A percentile compares a stretch with the other conserved stretches of the same genome.
These are phyloP conservation scores for Aspergillus pseudoviridinutans DNA, from an alignment of 2,329 filamentous ascomycete species.

Conservation along the genomic window DNA sequence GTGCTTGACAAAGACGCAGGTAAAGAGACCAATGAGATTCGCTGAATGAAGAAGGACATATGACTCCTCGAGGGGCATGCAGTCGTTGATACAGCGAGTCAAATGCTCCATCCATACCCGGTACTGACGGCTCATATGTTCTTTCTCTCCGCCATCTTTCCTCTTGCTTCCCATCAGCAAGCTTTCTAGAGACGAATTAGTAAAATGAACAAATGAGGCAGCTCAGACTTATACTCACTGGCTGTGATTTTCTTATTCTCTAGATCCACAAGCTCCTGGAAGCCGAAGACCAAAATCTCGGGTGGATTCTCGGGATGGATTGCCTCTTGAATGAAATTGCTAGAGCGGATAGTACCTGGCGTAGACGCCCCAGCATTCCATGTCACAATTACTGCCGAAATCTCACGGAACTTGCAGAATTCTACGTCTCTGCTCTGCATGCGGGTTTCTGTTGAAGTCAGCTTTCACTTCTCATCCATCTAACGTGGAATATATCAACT, in stretches of 20 bases:
- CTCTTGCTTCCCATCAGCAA: constrained; percentile 77
- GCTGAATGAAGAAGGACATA: constrained; percentile 87
- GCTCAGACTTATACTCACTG: constrained; percentile 48
- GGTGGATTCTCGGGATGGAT: constrained; percentile 72
- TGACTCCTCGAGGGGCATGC: constrained; percentile 69
- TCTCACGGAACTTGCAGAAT: constrained; percentile 80
- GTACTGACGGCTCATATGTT: constrained; percentile 96
- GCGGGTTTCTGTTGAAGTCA: constrained; percentile 57
- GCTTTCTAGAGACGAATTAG: constrained; percentile 55
- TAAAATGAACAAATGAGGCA: neutral
- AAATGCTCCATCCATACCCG: constrained; percentile 94
- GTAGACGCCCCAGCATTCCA: constrained; percentile 98
- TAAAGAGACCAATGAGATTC: constrained; percentile 89
- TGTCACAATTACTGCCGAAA: constrained; percentile 77
- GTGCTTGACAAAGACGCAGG: constrained; percentile 88
- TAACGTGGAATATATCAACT: constrained; percentile 18
- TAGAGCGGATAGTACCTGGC: constrained; percentile 75
- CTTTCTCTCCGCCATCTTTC: constrained; percentile 71
- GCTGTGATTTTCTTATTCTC: constrained; percentile 97
- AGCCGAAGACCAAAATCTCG: constrained; percentile 91
- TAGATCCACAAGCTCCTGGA: constrained; percentile 96
- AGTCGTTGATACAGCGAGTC: constrained; percentile 74
- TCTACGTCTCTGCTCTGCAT: constrained; percentile 81
- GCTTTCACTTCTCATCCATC: constrained; percentile 1
- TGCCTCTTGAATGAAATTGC: constrained; percentile 74